Conservation (phyloP, 192 early-diverging fungal genomes). For the Oehlia diaphana region DNA sequence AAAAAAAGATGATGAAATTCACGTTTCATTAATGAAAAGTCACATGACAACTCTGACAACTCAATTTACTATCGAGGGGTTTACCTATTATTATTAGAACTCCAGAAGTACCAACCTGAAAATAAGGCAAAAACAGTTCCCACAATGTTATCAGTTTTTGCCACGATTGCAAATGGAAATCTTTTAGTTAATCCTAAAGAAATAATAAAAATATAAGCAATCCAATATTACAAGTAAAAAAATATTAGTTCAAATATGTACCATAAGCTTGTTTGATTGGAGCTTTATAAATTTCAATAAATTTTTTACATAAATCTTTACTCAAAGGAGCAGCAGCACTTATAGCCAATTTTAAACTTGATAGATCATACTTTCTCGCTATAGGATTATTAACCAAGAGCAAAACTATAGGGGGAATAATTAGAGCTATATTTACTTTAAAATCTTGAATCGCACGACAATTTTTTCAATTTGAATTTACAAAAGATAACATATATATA, state of each 20-base stretch:
- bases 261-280: constrained; percentile 68
- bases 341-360: constrained; percentile 49
- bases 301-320: constrained; percentile 34
- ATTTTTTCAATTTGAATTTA: constrained; percentile 60
- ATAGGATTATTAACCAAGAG: constrained; percentile 63
- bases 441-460: constrained; percentile 55
- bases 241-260: constrained; percentile 31
- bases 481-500: constrained; percentile 56
- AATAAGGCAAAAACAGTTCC: too few species aligned
- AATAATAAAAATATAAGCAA: not conserved
- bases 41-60: too few species aligned
- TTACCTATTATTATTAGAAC: too few species aligned
- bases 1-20: constrained; percentile 7
- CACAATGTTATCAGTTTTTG: constrained; percentile 30
- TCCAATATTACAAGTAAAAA: constrained; percentile 5
- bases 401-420: constrained; percentile 71
- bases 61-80: constrained; percentile 35
- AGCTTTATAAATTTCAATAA: constrained; percentile 35
- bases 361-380: constrained; percentile 63
- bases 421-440: constrained; percentile 39
- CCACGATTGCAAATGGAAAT: constrained; percentile 51
- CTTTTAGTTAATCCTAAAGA: constrained; percentile 51
- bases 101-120: too few species aligned
- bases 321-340: constrained; percentile 71
- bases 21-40: not conserved